Evolutionary conservation across 2,329 filamentous ascomycete genomes (phyloP), one percentile per base, ranked within the genome.

Genomic region (Plectosphaerella cucumerina): DNA sequence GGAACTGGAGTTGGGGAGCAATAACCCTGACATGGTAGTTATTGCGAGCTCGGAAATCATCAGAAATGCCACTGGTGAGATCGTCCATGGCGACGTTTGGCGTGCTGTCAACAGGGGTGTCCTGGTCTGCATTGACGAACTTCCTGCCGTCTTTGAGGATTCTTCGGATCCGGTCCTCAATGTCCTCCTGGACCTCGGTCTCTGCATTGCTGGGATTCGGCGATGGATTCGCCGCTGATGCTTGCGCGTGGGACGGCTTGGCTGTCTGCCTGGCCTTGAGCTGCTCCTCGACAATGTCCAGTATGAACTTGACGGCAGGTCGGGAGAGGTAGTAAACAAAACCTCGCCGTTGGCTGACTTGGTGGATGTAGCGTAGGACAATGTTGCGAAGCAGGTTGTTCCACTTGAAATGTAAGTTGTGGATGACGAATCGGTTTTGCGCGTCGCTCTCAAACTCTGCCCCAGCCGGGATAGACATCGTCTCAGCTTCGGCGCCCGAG

Each of bases 241-340:
- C n/a, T 11, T 42, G 39, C 17, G 39, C 3, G 9, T 12, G 17
- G 39, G 20, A 42, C 8, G 60, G 55, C 50, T 60, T 66, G 3
- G 56, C 58, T 2, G 65, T 61, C 34, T 68, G 63, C 62, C 88
- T 88, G 18, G 84, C 82, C 66, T 88, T 94, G 58, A 83, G 82
- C 67, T 97, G 92, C 65, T 99, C 94, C 50, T 97, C 92, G 3
- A 99, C 89, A 59, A 99, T 96, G 67, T 99, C 94, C 10, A 97
- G 76, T 52, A 99, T 97, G 65, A 99, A 99, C 63, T 97, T 99
- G 63, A 99, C 89, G 4, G 94, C 95, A 56, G 91, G 85, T 44
- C 93, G 84, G 11, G 95, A 97, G 72, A 97, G 87, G 70, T 99
- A 99, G 72, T 99, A 99, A 26, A 99, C 86, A 64, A 99, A 97